Evolutionary conservation across 2,329 filamentous ascomycete genomes (phyloP), one percentile per base, ranked within the genome.

Genomic region (Colletotrichum higginsianum): DNA sequence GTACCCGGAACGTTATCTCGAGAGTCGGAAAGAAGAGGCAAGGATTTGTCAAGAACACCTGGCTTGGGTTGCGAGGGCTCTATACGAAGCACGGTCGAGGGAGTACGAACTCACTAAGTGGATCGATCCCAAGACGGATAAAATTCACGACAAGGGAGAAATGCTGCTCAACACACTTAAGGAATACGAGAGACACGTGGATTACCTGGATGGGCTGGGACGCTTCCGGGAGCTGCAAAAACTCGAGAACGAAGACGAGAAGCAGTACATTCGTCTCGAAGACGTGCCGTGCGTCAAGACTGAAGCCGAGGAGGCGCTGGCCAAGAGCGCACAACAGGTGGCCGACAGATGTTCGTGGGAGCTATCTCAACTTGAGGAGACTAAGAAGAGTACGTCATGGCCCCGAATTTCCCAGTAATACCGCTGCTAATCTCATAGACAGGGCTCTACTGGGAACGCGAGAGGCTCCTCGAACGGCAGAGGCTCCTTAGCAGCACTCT

Each of bases 1-100:
- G 72, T 89, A 88, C 74, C 84, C 86, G 1, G 88, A 90, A 76
- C 84, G 83, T n/a, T 90, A 89, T 68, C 77, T 88, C 62, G 79
- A 81, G 58, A 78, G 75, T 13, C 83, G 84, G 16, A 85, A 84
- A 66, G 80, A 85, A 13, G 84, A 86, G 63, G 85, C 87, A 16
- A 73, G 83, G 11, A 80, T 82, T 9, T 86, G 89, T 52, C 84
- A 86, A 71, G 74, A 75, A 61, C 68, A 81, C 74, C 75, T 79
- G n/a, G 72, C 69, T 4, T 75, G 72, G 69, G 61, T 75, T 16
- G 58, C 78, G 8, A 53, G 75, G 9, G 68, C 62, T 30, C 78
- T 81, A 21, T 67, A 70, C 18, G 69, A 73, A 2, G 40, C 65
- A 16, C 18, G 42, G 15, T 61, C 64, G 18, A 38, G 55, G 42